Conservation (phyloP, 108 stramenopile genomes). For the Cylindrotheca fusiformis region DNA sequence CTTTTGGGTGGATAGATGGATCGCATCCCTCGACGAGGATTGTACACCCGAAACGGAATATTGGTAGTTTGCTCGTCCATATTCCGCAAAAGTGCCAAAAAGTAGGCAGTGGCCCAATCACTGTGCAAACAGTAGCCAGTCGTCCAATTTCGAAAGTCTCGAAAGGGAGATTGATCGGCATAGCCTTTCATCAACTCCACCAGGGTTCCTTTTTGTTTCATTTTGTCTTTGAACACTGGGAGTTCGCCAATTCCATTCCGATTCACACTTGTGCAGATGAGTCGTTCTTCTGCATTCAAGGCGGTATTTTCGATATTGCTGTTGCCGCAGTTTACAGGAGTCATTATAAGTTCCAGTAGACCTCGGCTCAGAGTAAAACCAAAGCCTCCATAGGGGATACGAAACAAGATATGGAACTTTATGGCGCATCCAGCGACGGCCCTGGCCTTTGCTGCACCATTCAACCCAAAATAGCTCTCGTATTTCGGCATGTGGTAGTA, state of each 20-base stretch:
- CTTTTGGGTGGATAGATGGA: no score
- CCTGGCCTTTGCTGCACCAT: not conserved
- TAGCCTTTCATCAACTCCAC: conserved; percentile 34
- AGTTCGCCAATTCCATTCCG: conserved; percentile 30
- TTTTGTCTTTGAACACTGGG: conserved; percentile 26
- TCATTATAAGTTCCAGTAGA: not conserved
- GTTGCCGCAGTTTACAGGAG: not conserved
- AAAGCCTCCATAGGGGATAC: conserved; percentile 49
- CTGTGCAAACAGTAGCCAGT: conserved; percentile 13
- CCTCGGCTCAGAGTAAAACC: conserved; percentile 16
- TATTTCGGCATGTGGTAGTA: conserved; percentile 42
- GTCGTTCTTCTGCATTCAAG: conserved; percentile 1
- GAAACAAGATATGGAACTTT: conserved; percentile 11
- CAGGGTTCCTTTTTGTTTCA: conserved; percentile 20
- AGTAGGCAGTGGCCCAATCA: no score
- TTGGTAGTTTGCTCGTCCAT: no score
- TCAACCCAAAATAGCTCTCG: conserved; percentile 4
- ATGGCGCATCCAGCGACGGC: conserved; percentile 39
- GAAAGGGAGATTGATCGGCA: conserved; percentile 10
- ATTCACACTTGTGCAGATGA: no score
- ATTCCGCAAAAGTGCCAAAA: no score
- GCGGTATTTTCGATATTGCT: not conserved
- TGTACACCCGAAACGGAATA: no score
- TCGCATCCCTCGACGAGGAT: no score
- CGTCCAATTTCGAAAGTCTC: not conserved